Base-by-base conservation (phyloP, 2,329 filamentous ascomycete species). In the Pseudogymnoascus sp. region DNA sequence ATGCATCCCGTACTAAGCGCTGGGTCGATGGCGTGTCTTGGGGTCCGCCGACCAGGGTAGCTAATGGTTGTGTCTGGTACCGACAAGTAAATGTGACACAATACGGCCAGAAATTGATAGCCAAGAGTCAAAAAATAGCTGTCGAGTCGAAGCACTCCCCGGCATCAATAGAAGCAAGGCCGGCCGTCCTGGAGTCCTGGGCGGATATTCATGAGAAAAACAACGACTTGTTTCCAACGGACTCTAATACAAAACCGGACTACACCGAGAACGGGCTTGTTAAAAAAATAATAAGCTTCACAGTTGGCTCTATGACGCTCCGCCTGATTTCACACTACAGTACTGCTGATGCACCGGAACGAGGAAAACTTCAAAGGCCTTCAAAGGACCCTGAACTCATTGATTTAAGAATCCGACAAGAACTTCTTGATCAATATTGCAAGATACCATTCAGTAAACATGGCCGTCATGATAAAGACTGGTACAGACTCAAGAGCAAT, bases 1-100 rank as follows among this genome's bases (percentile, higher is more conserved):
- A 91, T 65, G 88, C 90, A 0, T 96, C 92, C 0, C 91, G 91
- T 4, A 96, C 96, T 77, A 96, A 96, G 78, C 83, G 93, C 63
- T 97, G 93, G 93, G 96, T 92, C 0, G 93, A 97, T 69, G 92
- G 93, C 12, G 85, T 93, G 10, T 88, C 89, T 6, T 97, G 93
- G 93, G 96, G 90, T 69, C n/a, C n/a, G 3, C 7, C 2, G 3
- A 10, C 93, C 93, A 0, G 6, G 4, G 2, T 1, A 0, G 2
- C 19, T 11, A 10, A 24, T 14, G 0, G 11, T 7, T 46, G 11
- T 24, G 1, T 3, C 41, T 1, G 24, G 11, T 26, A 14, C 22
- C 41, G 22, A n/a, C 35, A 38, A 38, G n/a, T 38, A 16, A 6
- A 38, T n/a, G 3, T 33, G 1, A 10, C 31, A 33, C 7, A 10